Base-by-base conservation (phyloP, 2,329 filamentous ascomycete genomes). In the Ophiosphaerella narmari region DNA sequence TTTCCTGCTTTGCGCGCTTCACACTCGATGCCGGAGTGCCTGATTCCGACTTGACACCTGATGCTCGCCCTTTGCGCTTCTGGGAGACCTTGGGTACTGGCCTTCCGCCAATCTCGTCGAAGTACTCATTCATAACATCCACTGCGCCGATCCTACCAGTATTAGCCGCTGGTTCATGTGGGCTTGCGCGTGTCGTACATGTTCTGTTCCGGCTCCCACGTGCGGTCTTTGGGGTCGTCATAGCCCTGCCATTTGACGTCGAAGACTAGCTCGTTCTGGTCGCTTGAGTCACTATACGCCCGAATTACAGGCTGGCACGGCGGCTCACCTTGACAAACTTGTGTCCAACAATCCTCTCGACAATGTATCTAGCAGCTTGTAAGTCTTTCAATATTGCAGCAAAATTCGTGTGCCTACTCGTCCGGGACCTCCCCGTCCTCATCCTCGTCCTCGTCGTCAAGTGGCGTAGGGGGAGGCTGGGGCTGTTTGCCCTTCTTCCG, bases 201-300 rank as follows among this genome's bases (percentile, higher is more conserved):
- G 60, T 91, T 92, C 9, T 85, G 83, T 61, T 90, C 86, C 0
- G 88, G 86, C 67, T 94, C 90, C 89, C 89, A 93, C 0, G 90
- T 94, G 63, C 83, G 74, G 59, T 94, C 90, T 0, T 77, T 71
- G 54, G 86, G 84, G 54, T 86, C 82, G 0, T 89, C 83, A 54
- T 87, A 94, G 3, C 89, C 89, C 57, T 89, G 84, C 90, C 90
- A 94, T 64, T 93, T 91, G 32, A 94, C 88, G 43, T 87, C 80
- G 65, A 88, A 91, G 39, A 80, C 79, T 0, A 67, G 48, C 8
- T 44, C 44, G 50, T 63, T 62, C 63, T 66, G 41, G 8, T 24
- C 12, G 14, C 23, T 40, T 62, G 18, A 65, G 56, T 46, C 31
- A 29, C 26, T 29, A 39, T 42, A 32, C n/a, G 29, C 26, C 39